phyloP scores from a whole-genome alignment of 1,284 basidiomycete genomes.

The Leccinum fuscescens region DNA sequence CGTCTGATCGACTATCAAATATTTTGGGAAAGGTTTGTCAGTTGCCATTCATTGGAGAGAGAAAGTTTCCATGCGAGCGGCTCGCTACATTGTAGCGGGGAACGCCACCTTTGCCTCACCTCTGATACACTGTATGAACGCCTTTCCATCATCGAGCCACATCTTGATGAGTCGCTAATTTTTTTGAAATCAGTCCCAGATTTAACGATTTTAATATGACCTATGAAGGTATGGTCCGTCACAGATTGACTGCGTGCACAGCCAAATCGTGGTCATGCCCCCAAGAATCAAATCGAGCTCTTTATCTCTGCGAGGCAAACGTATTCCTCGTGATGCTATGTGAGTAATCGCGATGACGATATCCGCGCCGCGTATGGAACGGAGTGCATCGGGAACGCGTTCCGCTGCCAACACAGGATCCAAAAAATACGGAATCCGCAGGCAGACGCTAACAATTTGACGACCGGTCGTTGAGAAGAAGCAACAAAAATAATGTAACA shows the following conservation, averaged over 20 bases:
- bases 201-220: constrained; percentile 8
- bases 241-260: constrained; percentile 9
- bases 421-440: constrained; percentile 7
- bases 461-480: not conserved
- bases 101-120: constrained; percentile 6
- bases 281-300: constrained; percentile 13
- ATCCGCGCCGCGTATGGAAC: constrained; percentile 7
- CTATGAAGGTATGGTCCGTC: constrained; percentile 3
- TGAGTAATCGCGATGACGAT: constrained; percentile 17
- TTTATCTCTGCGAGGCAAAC: not conserved
- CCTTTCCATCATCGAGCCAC: constrained; percentile 2
- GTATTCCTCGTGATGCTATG: constrained; percentile 16
- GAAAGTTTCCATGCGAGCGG: not conserved
- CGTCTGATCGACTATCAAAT: constrained; percentile 5
- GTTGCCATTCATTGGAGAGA: not conserved
- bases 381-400: constrained; percentile 8
- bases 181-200: constrained; percentile 10
- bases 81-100: not conserved
- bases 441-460: constrained; percentile 12
- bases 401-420: constrained; percentile 14
- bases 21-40: not conserved
- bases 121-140: not conserved
- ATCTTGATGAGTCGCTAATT: constrained; percentile 9
- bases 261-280: constrained; percentile 13
- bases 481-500: not conserved